These are phyloP conservation scores for Trypanosoma conorhini DNA, from an alignment of 208 protist genomes.

Conservation along the genomic window DNA sequence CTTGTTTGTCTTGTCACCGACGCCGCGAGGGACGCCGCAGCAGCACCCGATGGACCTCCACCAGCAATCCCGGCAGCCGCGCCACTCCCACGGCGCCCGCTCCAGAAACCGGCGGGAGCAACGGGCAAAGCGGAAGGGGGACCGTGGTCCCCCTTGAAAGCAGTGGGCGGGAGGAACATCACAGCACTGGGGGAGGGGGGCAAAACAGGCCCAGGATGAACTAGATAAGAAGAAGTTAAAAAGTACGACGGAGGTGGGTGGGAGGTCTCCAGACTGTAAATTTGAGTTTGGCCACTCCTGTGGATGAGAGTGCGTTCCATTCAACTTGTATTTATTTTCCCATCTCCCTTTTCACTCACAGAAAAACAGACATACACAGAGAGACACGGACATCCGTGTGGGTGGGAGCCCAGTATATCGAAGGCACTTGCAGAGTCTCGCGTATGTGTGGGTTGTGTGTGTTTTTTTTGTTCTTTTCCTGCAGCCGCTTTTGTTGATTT, in stretches of 20 bases:
- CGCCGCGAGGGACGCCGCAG: background rate
- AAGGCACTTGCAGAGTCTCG: conserved; percentile 6
- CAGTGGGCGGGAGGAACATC: background rate
- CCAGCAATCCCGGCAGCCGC: background rate
- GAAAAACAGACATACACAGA: background rate
- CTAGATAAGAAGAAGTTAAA: too few species aligned
- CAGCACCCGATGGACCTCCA: background rate
- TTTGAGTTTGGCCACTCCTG: too few species aligned
- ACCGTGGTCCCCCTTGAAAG: background rate
- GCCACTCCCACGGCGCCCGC: background rate
- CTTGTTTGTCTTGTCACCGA: background rate
- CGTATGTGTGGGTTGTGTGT: conserved; percentile 18
- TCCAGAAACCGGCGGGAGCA: conserved; percentile 2
- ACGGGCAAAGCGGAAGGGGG: background rate
- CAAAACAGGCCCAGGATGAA: too few species aligned
- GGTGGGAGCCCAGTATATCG: conserved; percentile 12
- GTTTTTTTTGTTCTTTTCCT: conserved; percentile 14
- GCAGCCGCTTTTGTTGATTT: conserved; percentile 15
- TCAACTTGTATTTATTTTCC: too few species aligned
- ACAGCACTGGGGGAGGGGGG: conserved; percentile 1
- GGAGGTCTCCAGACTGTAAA: too few species aligned
- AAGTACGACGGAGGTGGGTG: too few species aligned
- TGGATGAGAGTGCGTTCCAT: too few species aligned
- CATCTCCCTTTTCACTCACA: too few species aligned
- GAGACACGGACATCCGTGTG: background rate